Percentiles rank a stretch among this genome's conserved stretches.
phyloP scores from a whole-genome alignment of 495 filamentous ascomycete species.

The Penicillium coprophilum region DNA sequence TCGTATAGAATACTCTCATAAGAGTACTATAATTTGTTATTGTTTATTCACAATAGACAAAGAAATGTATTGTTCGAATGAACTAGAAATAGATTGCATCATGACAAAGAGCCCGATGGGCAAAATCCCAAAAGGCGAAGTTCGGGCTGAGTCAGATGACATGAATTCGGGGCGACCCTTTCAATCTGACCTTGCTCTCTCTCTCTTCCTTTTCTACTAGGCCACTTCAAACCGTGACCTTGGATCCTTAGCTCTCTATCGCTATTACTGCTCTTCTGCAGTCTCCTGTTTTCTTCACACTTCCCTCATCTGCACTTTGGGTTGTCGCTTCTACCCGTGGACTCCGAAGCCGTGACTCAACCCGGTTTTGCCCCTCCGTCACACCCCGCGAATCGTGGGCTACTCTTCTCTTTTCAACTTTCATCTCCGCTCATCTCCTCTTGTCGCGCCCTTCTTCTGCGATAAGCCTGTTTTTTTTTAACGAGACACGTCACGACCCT shows the following conservation, averaged over 20 bases:
- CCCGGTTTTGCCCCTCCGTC: slow-evolving; percentile 16
- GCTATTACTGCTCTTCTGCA: slow-evolving; percentile 1
- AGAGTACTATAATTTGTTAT: not conserved
- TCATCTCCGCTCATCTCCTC: slow-evolving; percentile 8
- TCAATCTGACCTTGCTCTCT: not conserved
- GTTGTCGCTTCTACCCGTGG: not conserved
- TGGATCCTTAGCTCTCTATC: not conserved
- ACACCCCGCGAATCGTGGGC: slow-evolving; percentile 30
- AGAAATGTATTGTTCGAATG: slow-evolving; percentile 4
- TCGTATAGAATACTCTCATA: not conserved
- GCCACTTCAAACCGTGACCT: slow-evolving; percentile 7
- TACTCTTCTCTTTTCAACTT: slow-evolving; percentile 15
- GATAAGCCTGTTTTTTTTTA: not conserved
- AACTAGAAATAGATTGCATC: slow-evolving; percentile 3
- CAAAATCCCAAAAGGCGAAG: not conserved
- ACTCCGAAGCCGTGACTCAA: slow-evolving; percentile 25
- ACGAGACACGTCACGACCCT: not conserved
- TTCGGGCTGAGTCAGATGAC: slow-evolving; percentile 25
- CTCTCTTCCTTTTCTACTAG: not conserved
- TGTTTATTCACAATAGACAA: not conserved
- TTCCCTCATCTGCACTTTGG: not conserved
- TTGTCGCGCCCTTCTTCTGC: not conserved
- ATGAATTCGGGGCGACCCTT: slow-evolving; percentile 6
- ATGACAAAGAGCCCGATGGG: not conserved
- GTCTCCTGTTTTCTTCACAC: not conserved